These are phyloP conservation scores for Myxozyma kluyveri DNA, from an alignment of 805 yeast genomes.

Conservation along the genomic window DNA sequence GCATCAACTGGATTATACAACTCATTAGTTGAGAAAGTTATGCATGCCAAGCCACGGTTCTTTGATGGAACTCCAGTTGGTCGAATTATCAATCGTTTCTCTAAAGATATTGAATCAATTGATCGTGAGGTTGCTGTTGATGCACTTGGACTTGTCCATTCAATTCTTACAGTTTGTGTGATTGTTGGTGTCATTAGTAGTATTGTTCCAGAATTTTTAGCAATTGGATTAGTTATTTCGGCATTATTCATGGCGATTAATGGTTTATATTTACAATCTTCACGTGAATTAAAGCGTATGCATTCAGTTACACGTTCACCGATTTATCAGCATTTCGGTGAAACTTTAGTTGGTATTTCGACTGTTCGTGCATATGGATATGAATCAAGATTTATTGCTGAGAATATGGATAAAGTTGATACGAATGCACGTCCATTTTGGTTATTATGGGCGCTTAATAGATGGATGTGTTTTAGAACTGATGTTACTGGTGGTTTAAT, in stretches of 20 bases:
- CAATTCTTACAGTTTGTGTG: conserved; percentile 47
- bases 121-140: conserved; percentile 88
- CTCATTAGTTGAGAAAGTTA: conserved; percentile 58
- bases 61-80: conserved; percentile 96
- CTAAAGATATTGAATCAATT: conserved; percentile 89
- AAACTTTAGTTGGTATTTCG: conserved; percentile 85
- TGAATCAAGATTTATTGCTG: conserved; percentile 76
- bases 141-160: conserved; percentile 50
- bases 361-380: conserved; percentile 96
- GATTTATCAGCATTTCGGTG: conserved; percentile 93
- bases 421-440: conserved; percentile 86
- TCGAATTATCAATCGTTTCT: conserved; percentile 92
- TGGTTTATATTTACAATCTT: conserved; percentile 68
- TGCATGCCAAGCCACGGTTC: conserved; percentile 80
- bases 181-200: conserved; percentile 68
- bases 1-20: conserved; percentile 78
- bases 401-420: conserved; percentile 77
- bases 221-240: conserved; percentile 65
- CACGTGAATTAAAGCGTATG: conserved; percentile 87
- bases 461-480: conserved; percentile 88
- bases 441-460: conserved; percentile 89
- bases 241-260: conserved; percentile 70
- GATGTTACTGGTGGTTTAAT: conserved; percentile 82
- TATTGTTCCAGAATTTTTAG: conserved; percentile 79
- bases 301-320: conserved; percentile 92